A percentile compares a stretch with the other conserved stretches of the same genome.
Evolutionary conservation across 139 green algal species (phyloP).

Genomic region (Gonium pectorale): DNA sequence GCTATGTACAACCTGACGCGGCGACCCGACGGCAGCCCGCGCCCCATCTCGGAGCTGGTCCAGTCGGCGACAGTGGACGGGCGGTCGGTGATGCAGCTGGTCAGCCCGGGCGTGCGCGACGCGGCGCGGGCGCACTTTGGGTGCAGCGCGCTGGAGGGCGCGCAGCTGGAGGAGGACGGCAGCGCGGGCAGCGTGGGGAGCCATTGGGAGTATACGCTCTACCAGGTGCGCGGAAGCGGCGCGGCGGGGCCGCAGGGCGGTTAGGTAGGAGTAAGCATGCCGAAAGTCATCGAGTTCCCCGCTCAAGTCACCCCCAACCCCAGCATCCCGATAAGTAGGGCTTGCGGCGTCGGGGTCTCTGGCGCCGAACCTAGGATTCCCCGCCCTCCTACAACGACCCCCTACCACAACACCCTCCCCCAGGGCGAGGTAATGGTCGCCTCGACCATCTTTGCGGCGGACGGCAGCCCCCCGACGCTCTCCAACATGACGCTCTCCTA

Average conservation of each 20-base stretch:
- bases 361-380: too few species aligned
- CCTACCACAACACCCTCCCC: background rate
- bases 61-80: background rate
- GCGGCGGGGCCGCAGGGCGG: too few species aligned
- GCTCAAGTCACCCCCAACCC: too few species aligned
- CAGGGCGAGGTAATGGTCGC: constrained; percentile 75
- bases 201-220: constrained; percentile 76
- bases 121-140: constrained; percentile 69
- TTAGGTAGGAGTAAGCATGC: too few species aligned
- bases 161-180: constrained; percentile 75
- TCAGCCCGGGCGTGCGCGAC: constrained; percentile 44
- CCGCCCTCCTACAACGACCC: too few species aligned
- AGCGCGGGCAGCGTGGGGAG: constrained; percentile 62
- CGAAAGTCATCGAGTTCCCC: too few species aligned
- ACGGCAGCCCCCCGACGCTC: constrained; percentile 50
- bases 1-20: constrained; percentile 57
- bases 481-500: constrained; percentile 68
- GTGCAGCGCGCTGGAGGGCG: constrained; percentile 65
- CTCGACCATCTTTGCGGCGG: constrained; percentile 53
- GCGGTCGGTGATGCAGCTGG: constrained; percentile 21
- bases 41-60: constrained; percentile 54
- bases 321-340: too few species aligned
- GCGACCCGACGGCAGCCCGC: constrained; percentile 40
- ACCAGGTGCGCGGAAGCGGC: constrained; percentile 56
- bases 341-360: too few species aligned